Base-by-base conservation (phyloP, 257 asterid genomes). In the Fraxinus pennsylvanica region DNA sequence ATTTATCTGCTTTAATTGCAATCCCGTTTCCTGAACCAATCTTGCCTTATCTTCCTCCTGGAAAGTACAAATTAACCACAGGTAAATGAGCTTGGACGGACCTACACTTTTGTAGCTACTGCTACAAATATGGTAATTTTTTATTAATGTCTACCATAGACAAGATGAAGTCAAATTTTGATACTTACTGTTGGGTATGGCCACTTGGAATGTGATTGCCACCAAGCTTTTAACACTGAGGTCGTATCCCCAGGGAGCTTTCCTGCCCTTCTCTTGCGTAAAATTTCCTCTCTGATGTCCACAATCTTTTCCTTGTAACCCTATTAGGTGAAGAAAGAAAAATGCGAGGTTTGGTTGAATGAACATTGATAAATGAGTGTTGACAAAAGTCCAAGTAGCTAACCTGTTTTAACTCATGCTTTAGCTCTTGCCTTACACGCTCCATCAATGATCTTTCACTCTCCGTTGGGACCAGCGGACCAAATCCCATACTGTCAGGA, bases 41-140 rank as follows among this genome's bases (percentile, higher is more conserved):
- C 88, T 86, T 75, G 87, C 88, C 78, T 90, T 90, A 61, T 90
- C 93, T 75, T 90, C 96, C 85, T 88, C 96, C 96, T 90, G 76
- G 45, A 75, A 72, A 29, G 39, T 3, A 22, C 59, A n/a, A 73
- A 59, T 71, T n/a, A 74, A 79, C 9, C 52, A 57, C 54, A 4
- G 52, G n/a, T 47, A 47, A 47, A 47, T 47, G 59, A 43, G 50
- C 14, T 43, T 43, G 50, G 50, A 43, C 12, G 50, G 50, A 43
- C 43, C 9, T 38, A 43, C 52, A 43, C 15, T 12, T 43, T 43
- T 10, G 15, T 12, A 43, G 52, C 52, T 43, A 47, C 4, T 47
- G n/a, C 59, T 47, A 47, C 59, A 2, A 4, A 47, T 15, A 47
- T 15, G 21, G 57, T 47, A 47, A 4, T 45, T 45, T 13, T 45